Percentiles rank a stretch among this genome's conserved stretches.
These are phyloP conservation scores for Wickerhamomyces sydowiorum DNA, from an alignment of 805 yeast species.

Conservation along the genomic window DNA sequence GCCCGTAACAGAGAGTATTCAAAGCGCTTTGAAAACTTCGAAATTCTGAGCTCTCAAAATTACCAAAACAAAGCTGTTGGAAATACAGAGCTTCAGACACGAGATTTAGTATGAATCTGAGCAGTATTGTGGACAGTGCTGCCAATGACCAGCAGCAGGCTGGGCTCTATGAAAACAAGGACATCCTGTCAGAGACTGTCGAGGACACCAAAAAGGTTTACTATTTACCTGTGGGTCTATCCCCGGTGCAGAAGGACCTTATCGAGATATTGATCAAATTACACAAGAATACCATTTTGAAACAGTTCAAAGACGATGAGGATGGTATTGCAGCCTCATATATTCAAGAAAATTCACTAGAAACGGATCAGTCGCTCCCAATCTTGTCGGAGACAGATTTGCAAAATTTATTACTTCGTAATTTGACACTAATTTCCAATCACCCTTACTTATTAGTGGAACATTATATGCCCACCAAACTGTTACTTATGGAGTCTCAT, in stretches of 20 bases:
- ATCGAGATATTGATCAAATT: conserved; percentile 36
- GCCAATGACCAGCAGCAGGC: background rate
- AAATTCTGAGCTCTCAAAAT: too few species aligned
- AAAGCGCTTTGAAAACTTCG: too few species aligned
- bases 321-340: conserved; percentile 2
- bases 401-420: conserved; percentile 38
- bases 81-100: background rate
- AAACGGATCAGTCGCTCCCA: conserved; percentile 1
- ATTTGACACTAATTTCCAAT: conserved; percentile 43
- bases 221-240: conserved; percentile 37
- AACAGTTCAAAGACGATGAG: conserved; percentile 10
- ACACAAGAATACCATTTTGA: conserved; percentile 30
- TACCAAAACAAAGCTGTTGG: too few species aligned
- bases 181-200: background rate
- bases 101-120: conserved; percentile 6
- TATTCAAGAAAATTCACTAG: background rate
- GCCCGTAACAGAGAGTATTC: too few species aligned
- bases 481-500: conserved; percentile 60
- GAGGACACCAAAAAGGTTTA: conserved; percentile 3
- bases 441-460: conserved; percentile 73
- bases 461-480: conserved; percentile 69
- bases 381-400: conserved; percentile 23
- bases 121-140: conserved; percentile 8
- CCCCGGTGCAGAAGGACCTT: conserved; percentile 38
- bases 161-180: background rate